Base-by-base conservation (phyloP, 1,284 basidiomycete species). In the Trichosporon sp. region DNA sequence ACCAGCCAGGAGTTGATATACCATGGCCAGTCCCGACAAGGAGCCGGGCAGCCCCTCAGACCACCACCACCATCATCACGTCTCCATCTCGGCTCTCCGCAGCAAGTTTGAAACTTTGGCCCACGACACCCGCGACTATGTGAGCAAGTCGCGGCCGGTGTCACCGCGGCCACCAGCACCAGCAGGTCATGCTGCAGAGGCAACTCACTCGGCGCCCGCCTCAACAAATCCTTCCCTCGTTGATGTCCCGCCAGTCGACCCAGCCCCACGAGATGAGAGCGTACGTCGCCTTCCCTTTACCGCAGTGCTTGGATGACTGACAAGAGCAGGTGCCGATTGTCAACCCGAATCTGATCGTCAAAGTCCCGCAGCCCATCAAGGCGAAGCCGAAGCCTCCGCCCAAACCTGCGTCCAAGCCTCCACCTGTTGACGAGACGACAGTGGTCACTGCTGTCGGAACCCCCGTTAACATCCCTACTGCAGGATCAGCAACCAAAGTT, bases 41-140 rank as follows among this genome's bases (percentile, higher is more conserved):
- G 59, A 35, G 10, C 5, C 12, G 12, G 31, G 26, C 56, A 40
- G 40, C 31, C 56, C 56, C 26, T 61, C 59, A 7, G 51, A 69
- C 10, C 51, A 68, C 14, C 51, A 59, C 2, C 37, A 68, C 2
- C 65, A 74, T 12, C 69, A 72, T 43, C 72, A 66, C 21, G 67
- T 74, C 35, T 79, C 78, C n/a, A 81, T 82, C 61, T 75, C 79
- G 3, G 76, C 77, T 8, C 69, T 82, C 2, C 71, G 80, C 11
- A 78, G 75, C 10, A 79, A 74, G 64, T 82, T 82, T 65, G 80
- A 82, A 74, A 78, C 67, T 43, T 73, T 82, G 12, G 72, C 78
- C 0, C 71, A 75, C n/a, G 70, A 64, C 37, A 48, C 48, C n/a
- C 35, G 32, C 32, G 48, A 65, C 37, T 65, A 63, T 48, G 37